Evolutionary conservation across 2,329 filamentous ascomycete species (phyloP).

Genomic region (Neoscytalidium dimidiatum): DNA sequence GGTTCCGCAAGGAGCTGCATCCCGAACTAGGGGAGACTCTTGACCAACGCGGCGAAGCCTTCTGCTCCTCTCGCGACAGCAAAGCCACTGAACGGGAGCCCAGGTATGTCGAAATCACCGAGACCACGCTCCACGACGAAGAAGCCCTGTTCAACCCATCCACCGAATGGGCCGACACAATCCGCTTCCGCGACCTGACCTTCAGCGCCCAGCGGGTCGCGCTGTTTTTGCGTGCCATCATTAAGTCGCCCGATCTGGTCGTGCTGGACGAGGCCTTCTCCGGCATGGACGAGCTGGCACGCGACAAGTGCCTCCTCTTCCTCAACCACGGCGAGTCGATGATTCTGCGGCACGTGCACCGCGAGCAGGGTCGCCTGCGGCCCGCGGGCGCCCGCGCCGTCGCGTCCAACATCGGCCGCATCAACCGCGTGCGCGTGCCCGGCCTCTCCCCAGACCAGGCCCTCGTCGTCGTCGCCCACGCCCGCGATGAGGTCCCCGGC

Average conservation of each 20-base stretch:
- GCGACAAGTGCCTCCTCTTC: constrained; percentile 86
- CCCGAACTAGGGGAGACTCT: constrained; percentile 40
- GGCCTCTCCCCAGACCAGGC: constrained; percentile 74
- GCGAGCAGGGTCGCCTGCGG: neutral
- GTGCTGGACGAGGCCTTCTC: constrained; percentile 55
- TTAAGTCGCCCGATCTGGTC: constrained; percentile 49
- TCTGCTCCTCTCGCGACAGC: constrained; percentile 16
- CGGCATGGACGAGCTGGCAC: constrained; percentile 57
- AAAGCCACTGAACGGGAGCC: too few species aligned
- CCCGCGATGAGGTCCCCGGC: constrained; percentile 85
- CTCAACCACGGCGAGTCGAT: constrained; percentile 56
- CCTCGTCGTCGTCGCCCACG: constrained; percentile 88
- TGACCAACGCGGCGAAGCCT: constrained; percentile 10
- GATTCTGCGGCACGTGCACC: constrained; percentile 37
- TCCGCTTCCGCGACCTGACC: constrained; percentile 71
- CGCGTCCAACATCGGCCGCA: constrained; percentile 44
- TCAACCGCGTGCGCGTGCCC: constrained; percentile 52
- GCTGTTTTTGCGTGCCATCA: constrained; percentile 67
- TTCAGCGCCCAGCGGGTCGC: constrained; percentile 84
- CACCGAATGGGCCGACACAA: constrained; percentile 65
- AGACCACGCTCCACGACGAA: constrained; percentile 1
- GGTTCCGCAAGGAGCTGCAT: constrained; percentile 79
- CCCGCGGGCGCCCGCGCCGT: constrained; percentile 27
- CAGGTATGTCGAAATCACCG: neutral
- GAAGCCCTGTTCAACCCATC: constrained; percentile 27